Evolutionary conservation across 129 eudicot species (phyloP), one percentile per base, ranked within the genome.

Genomic region (Heracleum sosnowskyi): DNA sequence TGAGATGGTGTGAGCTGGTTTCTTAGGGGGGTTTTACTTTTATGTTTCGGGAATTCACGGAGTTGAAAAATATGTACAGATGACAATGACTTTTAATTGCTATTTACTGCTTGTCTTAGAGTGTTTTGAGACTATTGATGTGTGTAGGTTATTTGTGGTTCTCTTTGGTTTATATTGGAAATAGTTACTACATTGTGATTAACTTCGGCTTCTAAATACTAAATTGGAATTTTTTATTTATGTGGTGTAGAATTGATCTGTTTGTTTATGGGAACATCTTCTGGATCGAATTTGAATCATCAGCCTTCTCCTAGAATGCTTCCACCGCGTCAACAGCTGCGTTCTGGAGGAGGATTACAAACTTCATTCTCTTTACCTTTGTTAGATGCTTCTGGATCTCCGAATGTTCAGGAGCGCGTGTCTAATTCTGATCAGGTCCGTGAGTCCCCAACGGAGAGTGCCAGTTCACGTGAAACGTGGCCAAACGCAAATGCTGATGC

Each of bases 381-480:
- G 12, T 39, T 55, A 36, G 84, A 81, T 68, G 73, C 80, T 51
- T 42, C 53, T 22, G 80, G 71, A 5, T 68, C 84, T 49, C 45
- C 80, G 16, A 72, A 69, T 49, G 60, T 71, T 69, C 84, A 81
- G 26, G 84, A 81, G 69, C 84, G 77, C 9, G 36, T 78, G 31
- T 80, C 75, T 42, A 75, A 75, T 74, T 60, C 79, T 74, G 83
- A 84, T 49, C 86, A 84, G 62, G 83, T 64, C 16, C 87, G 82
- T 31, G 87, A 84, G 41, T 84, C 87, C 35, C 84, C 87, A 47
- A 63, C 87, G 36, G 87, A 84, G 74, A 84, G 87, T 81, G 87
- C 87, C 13, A 84, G 84, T 74, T 84, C 87, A 46, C 82, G 87
- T 12, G 87, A 84, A 44, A 84, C 87, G 71, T 84, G 84, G 80